Percentiles rank a stretch among this genome's conserved stretches.
These are phyloP conservation scores for Hypoxylon sp. DNA, from an alignment of 2,329 filamentous ascomycete genomes.

Conservation along the genomic window DNA sequence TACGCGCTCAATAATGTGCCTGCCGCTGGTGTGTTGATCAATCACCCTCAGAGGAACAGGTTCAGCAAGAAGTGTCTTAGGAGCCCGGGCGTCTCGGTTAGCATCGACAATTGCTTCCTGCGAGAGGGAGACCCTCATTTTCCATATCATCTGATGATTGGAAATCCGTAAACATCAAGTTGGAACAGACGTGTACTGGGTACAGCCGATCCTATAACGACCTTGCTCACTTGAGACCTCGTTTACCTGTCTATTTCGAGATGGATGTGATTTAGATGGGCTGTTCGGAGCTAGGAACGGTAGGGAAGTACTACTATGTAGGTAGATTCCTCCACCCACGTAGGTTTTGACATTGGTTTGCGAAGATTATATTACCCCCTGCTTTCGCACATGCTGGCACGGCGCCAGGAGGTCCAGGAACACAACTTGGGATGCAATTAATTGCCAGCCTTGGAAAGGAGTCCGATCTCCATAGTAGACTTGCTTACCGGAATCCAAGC, in stretches of 20 bases:
- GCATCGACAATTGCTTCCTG: conserved; percentile 27
- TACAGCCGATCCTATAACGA: conserved; percentile 30
- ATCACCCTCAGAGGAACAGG: conserved; percentile 22
- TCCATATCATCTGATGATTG: conserved; percentile 23
- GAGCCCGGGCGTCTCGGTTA: conserved; percentile 37
- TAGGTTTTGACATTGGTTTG: conserved; percentile 34
- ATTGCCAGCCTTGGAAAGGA: conserved; percentile 38
- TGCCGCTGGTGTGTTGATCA: conserved; percentile 29
- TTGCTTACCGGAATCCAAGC: conserved; percentile 32
- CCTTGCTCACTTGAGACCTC: conserved; percentile 28
- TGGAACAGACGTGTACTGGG: conserved; percentile 20
- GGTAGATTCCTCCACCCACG: conserved; percentile 27
- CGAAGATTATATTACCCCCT: conserved; percentile 36
- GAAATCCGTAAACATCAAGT: conserved; percentile 17
- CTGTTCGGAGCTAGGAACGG: conserved; percentile 22
- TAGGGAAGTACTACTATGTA: conserved; percentile 7
- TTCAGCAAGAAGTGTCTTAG: conserved; percentile 24
- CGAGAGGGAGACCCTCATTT: conserved; percentile 14
- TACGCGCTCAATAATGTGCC: conserved; percentile 28
- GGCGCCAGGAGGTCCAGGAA: conserved; percentile 24
- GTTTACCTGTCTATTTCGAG: conserved; percentile 31
- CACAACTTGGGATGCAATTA: conserved; percentile 16
- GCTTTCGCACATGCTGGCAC: conserved; percentile 29
- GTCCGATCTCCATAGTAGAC: conserved; percentile 26
- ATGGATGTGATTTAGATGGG: conserved; percentile 22